Evolutionary conservation across 2,329 filamentous ascomycete species (phyloP).

Genomic region (Cladophialophora chaetospira): DNA sequence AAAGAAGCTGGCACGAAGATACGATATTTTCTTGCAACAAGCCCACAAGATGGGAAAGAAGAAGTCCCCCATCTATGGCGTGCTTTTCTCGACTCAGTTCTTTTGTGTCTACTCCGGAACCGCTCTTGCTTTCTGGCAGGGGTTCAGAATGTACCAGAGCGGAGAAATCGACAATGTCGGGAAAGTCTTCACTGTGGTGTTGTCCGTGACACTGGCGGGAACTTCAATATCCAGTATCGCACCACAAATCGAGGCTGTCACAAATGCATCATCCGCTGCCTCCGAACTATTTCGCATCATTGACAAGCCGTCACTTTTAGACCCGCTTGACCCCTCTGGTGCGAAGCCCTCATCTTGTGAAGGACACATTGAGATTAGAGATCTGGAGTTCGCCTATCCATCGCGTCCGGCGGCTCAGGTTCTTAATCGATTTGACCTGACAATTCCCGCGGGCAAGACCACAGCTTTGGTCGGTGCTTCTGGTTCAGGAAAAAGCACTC

Average conservation of each 20-base stretch:
- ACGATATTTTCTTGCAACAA: slow-evolving; percentile 46
- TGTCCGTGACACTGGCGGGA: slow-evolving; percentile 27
- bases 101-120: slow-evolving; percentile 67
- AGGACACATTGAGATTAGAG: slow-evolving; percentile 60
- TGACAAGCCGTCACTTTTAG: slow-evolving; percentile 80
- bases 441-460: slow-evolving; percentile 41
- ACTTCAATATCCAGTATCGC: slow-evolving; percentile 31
- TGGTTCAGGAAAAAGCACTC: slow-evolving; percentile 49
- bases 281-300: slow-evolving; percentile 77
- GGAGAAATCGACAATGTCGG: slow-evolving; percentile 37
- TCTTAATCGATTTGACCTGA: slow-evolving; percentile 39
- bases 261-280: slow-evolving; percentile 47
- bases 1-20: slow-evolving; percentile 45
- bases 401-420: slow-evolving; percentile 42
- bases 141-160: slow-evolving; percentile 35
- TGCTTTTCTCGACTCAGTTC: slow-evolving; percentile 46
- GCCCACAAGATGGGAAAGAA: slow-evolving; percentile 50
- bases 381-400: slow-evolving; percentile 73
- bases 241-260: slow-evolving; percentile 46
- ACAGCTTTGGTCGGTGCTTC: slow-evolving; percentile 49
- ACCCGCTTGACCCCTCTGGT: slow-evolving; percentile 72
- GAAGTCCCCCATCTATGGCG: slow-evolving; percentile 47
- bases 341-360: slow-evolving; percentile 51
- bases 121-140: slow-evolving; percentile 56
- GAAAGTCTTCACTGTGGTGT: slow-evolving; percentile 35